These are phyloP conservation scores for Glycyrrhiza uralensis DNA, from an alignment of 306 rosid species.

Conservation along the genomic window DNA sequence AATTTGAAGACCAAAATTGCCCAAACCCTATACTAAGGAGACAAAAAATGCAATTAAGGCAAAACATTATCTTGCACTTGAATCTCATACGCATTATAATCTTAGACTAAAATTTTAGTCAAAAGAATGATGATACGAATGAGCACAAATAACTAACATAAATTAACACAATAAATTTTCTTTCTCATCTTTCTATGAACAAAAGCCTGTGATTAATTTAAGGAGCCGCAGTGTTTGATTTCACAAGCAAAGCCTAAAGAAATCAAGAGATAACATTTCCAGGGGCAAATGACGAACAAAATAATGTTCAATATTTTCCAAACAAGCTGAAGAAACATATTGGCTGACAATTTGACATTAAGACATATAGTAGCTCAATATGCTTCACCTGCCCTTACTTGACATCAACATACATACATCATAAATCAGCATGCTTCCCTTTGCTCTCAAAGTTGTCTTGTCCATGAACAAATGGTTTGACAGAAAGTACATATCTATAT, in stretches of 20 bases:
- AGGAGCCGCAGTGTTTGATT: background rate
- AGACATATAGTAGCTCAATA: constrained; percentile 36
- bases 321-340: constrained; percentile 37
- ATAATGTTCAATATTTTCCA: constrained; percentile 36
- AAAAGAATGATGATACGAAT: background rate
- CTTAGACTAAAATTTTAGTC: background rate
- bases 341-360: constrained; percentile 34
- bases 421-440: constrained; percentile 50
- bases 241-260: constrained; percentile 20
- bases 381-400: constrained; percentile 37
- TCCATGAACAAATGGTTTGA: constrained; percentile 61
- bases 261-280: constrained; percentile 2
- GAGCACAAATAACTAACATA: constrained; percentile 8
- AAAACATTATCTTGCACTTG: background rate
- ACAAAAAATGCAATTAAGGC: no score
- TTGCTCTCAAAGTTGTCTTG: constrained; percentile 48
- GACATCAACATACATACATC: constrained; percentile 40
- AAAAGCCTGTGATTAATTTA: constrained; percentile 24
- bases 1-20: no score
- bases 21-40: no score
- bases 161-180: constrained; percentile 22
- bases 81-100: background rate
- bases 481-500: constrained; percentile 44
- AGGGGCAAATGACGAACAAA: constrained; percentile 17
- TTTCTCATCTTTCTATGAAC: constrained; percentile 34